These are phyloP conservation scores for Solanum dulcamara DNA, from an alignment of 257 asterid genomes.

Conservation along the genomic window DNA sequence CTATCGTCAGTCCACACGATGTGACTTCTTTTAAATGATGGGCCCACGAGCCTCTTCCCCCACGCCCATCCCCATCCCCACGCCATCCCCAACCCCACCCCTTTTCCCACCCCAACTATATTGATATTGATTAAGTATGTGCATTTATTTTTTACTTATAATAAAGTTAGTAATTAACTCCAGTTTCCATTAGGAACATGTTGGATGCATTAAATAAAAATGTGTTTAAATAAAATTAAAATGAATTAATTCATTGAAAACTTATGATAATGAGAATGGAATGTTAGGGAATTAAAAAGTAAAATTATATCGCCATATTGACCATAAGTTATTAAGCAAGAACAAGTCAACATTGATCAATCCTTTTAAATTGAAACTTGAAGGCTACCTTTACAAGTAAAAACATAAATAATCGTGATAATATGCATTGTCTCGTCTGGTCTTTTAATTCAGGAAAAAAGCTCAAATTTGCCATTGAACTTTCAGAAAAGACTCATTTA, in stretches of 20 bases:
- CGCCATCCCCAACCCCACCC: too few relatives aligned
- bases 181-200: neutral
- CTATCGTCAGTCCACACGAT: too few relatives aligned
- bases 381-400: neutral
- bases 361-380: neutral
- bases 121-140: neutral
- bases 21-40: too few relatives aligned
- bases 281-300: neutral
- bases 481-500: too few relatives aligned
- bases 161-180: neutral
- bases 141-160: neutral
- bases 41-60: too few relatives aligned
- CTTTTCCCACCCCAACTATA: too few relatives aligned
- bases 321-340: neutral
- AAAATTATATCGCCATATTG: neutral
- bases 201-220: neutral
- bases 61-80: too few relatives aligned
- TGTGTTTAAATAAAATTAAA: neutral
- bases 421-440: too few relatives aligned
- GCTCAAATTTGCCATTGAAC: too few relatives aligned
- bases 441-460: too few relatives aligned
- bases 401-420: neutral
- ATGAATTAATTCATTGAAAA: neutral
- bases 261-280: neutral
- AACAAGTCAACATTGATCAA: neutral